Base-by-base conservation (phyloP, 225 moss, liverwort and hornwort species). In the Physcomitrium patens region DNA sequence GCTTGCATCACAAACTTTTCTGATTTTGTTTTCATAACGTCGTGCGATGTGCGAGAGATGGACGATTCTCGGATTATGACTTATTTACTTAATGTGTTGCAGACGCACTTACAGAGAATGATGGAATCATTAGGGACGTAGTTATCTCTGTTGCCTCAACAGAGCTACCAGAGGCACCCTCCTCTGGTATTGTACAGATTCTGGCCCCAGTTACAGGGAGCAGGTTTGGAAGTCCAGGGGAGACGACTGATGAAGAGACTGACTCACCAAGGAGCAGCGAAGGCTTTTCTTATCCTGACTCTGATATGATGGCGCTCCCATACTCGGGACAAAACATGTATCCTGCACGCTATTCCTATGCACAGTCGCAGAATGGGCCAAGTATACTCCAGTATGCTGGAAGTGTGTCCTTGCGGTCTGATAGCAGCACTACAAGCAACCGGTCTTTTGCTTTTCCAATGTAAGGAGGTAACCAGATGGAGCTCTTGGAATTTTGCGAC, bases 381-480 rank as follows among this genome's bases (percentile, higher is more conserved):
- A 74, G 64, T 66, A 66, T 87, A 67, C 84, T 87, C 68, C 87
- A 84, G 42, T 81, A 87, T 67, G 83, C 86, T 22, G 85, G 88
- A 67, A 88, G 88, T 80, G 83, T 88, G 80, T 88, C 88, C 10
- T 73, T 83, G 77, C 83, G 89, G 64, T 89, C 86, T 57, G 86
- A 86, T 76, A 86, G 89, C 71, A 86, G 89, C 84, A 83, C 86
- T 48, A 84, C 86, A 28, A 88, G 88, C 76, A 88, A 82, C 70
- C 85, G 85, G n/a, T 88, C 88, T 73, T 88, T 88, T 55, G 88
- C 88, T 71, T 88, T 88, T 73, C 88, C 88, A 80, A 82, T 88
- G 88, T 88, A 82, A 85, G 88, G 81, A 87, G 84, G 81, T 81
- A 72, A 81, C 78, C 54, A 63, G 78, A 60, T 80, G 80, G 80